These are phyloP conservation scores for Geranomyces variabilis DNA, from an alignment of 192 early-diverging fungal genomes.

Conservation along the genomic window DNA sequence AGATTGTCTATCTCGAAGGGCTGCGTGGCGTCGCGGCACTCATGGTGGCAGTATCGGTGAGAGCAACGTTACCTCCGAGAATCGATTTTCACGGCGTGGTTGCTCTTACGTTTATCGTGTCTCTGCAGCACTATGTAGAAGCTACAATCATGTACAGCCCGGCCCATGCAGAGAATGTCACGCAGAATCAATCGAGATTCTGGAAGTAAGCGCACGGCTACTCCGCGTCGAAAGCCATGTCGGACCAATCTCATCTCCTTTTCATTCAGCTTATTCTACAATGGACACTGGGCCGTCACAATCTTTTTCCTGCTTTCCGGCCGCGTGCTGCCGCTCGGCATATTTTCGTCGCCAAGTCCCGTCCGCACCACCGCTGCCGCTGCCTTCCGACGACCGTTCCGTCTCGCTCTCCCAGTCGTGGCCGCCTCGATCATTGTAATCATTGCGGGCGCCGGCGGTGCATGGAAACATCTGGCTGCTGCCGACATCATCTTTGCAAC, in stretches of 20 bases:
- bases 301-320: slow-evolving; percentile 31
- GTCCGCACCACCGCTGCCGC: slow-evolving; percentile 8
- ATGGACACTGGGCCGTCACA: slow-evolving; percentile 14
- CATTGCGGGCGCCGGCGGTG: no score
- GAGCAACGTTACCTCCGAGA: not conserved
- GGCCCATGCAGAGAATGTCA: no score
- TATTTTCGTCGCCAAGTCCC: not conserved
- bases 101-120: no score
- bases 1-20: slow-evolving; percentile 26
- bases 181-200: no score
- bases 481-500: no score
- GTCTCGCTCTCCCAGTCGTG: slow-evolving; percentile 13
- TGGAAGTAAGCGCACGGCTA: no score
- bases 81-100: no score
- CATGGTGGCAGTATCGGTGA: slow-evolving; percentile 7
- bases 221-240: no score
- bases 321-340: slow-evolving; percentile 20
- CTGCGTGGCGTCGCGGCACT: slow-evolving; percentile 22
- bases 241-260: not conserved
- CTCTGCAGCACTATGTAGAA: no score
- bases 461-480: no score
- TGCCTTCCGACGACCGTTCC: slow-evolving; percentile 17
- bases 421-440: no score
- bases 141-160: not conserved
- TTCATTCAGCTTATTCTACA: not conserved